These are phyloP conservation scores for Cladosporium sphaerospermum DNA, from an alignment of 2,329 filamentous ascomycete species.

Conservation along the genomic window DNA sequence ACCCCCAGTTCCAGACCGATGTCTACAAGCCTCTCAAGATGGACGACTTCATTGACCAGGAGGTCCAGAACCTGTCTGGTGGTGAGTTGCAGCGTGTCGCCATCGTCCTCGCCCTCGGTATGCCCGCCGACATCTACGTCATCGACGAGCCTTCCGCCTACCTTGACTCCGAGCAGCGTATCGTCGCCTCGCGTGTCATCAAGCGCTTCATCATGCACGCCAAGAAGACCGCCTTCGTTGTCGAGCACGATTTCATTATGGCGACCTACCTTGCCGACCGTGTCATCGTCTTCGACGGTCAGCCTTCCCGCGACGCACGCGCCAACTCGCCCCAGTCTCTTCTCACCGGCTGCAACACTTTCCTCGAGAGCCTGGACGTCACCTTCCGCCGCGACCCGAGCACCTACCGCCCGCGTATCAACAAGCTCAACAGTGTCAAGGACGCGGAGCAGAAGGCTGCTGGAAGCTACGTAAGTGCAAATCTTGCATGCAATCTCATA, in stretches of 20 bases:
- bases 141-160: constrained; percentile 98
- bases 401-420: constrained; percentile 95
- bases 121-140: constrained; percentile 95
- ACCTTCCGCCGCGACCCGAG: constrained; percentile 97
- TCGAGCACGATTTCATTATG: constrained; percentile 99
- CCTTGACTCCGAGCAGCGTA: constrained; percentile 98
- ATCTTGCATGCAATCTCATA: not conserved
- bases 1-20: constrained; percentile 97
- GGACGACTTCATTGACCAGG: constrained; percentile 98
- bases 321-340: constrained; percentile 89
- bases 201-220: constrained; percentile 99
- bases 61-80: constrained; percentile 97
- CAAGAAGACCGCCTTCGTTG: constrained; percentile 98
- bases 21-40: constrained; percentile 99
- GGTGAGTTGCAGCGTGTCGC: constrained; percentile 99
- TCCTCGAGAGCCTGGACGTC: constrained; percentile 93
- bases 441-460: constrained; percentile 94
- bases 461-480: constrained; percentile 75
- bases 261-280: constrained; percentile 76
- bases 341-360: constrained; percentile 90
- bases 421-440: constrained; percentile 91
- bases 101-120: constrained; percentile 91
- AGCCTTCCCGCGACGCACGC: constrained; percentile 80
- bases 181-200: constrained; percentile 93
- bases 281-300: constrained; percentile 95